Evolutionary conservation across 306 rosid genomes (phyloP), one percentile per base, ranked within the genome.

Genomic region (Corylus avellana): DNA sequence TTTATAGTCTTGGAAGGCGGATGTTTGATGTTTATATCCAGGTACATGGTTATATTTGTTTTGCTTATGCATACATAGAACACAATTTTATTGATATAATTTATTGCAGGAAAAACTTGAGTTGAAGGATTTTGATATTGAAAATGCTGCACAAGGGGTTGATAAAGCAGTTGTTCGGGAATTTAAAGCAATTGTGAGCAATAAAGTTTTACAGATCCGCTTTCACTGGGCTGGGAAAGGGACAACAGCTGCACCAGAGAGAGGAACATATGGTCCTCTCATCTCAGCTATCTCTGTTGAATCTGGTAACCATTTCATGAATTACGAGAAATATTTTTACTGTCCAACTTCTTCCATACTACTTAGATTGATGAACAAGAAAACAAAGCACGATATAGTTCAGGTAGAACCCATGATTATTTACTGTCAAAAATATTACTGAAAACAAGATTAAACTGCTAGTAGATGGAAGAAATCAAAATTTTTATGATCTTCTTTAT

Each of bases 141-240:
- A 22, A 22, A 22, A 22, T 22, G 25, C 25, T 22, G 25, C 25
- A 56, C 79, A 72, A 17, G 74, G 77, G 47, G 80, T 7, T 73
- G 86, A 89, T 82, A 83, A 81, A 81, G 79, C 46, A 74, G 77
- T 86, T 84, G 18, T 29, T 22, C 11, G 75, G 55, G n/a, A 59
- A 63, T 39, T 79, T 66, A 84, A 86, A 70, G 89, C 87, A 12
- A 74, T 37, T 67, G 88, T 85, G 17, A 73, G 58, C 0, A 70
- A 71, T 42, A 79, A 70, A 75, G 75, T 72, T 79, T 46, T 88
- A 76, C 84, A 83, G 82, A 84, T 88, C 47, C 91, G 82, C 22
- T 87, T 91, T 51, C 79, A 86, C 54, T 89, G 90, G 92, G 91
- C 93, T 68, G 92, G 93, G 76, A 22, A 88, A 75, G 97, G 93